Evolutionary conservation across 2,329 filamentous ascomycete genomes (phyloP).

Genomic region (Ambrosiella cleistominuta): DNA sequence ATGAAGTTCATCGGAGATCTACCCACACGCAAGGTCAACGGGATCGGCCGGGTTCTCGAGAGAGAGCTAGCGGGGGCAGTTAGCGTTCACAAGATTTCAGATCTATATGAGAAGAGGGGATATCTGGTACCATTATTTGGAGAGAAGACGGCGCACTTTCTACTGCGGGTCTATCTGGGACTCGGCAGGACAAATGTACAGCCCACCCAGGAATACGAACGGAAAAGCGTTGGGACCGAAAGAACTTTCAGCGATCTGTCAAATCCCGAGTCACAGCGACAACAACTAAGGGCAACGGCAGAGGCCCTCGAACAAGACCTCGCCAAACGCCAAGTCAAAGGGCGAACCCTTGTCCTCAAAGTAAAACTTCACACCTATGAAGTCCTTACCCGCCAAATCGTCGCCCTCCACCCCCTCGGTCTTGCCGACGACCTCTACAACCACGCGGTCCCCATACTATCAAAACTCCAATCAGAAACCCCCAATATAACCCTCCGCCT

Average conservation of each 20-base stretch:
- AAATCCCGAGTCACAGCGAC: constrained; percentile 47
- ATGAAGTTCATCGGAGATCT: constrained; percentile 73
- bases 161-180: constrained; percentile 70
- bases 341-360: constrained; percentile 80
- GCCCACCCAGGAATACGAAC: constrained; percentile 73
- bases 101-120: constrained; percentile 62
- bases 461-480: constrained; percentile 68
- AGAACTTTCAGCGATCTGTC: constrained; percentile 74
- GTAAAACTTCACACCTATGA: constrained; percentile 91
- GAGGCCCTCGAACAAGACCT: constrained; percentile 79
- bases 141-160: constrained; percentile 75
- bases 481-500: constrained; percentile 63
- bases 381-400: constrained; percentile 66
- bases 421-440: constrained; percentile 69
- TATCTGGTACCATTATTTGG: constrained; percentile 67
- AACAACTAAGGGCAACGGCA: constrained; percentile 64
- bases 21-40: constrained; percentile 80
- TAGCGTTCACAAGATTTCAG: constrained; percentile 72
- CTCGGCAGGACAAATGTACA: constrained; percentile 71
- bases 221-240: constrained; percentile 89
- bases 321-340: constrained; percentile 62
- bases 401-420: constrained; percentile 53
- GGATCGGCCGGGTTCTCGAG: constrained; percentile 85
- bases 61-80: constrained; percentile 69
- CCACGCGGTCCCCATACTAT: constrained; percentile 63